phyloP scores from a whole-genome alignment of 257 asterid genomes.

The Apocynum venetum region DNA sequence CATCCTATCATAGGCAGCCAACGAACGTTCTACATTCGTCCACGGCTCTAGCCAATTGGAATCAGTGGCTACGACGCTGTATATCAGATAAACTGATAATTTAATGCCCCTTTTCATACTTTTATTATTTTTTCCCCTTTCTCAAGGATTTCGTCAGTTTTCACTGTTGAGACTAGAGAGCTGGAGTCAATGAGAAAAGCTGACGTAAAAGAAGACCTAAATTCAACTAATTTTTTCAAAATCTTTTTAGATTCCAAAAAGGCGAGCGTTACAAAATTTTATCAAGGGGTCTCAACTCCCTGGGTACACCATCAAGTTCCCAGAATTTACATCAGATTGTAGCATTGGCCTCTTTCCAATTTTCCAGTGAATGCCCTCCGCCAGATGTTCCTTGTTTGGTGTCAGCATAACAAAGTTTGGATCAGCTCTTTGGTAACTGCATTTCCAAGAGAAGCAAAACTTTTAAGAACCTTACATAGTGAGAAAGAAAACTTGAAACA shows the following conservation, averaged over 20 bases:
- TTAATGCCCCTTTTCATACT: too few species aligned
- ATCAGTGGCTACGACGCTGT: neutral
- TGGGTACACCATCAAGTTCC: constrained; percentile 71
- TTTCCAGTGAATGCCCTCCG: constrained; percentile 87
- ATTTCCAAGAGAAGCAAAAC: neutral
- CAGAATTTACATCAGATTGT: constrained; percentile 71
- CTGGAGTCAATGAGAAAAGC: neutral
- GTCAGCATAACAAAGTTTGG: constrained; percentile 93
- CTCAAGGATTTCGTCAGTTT: neutral
- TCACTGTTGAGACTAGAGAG: neutral
- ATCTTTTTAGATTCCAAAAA: neutral
- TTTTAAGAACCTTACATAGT: neutral
- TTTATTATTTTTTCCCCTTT: neutral
- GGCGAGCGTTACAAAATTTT: constrained; percentile 48
- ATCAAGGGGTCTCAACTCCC: constrained; percentile 69
- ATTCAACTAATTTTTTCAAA: neutral
- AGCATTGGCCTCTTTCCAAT: constrained; percentile 63
- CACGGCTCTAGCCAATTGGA: neutral
- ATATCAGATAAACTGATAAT: neutral
- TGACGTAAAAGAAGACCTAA: neutral
- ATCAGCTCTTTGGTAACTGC: constrained; percentile 89
- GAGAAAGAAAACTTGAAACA: neutral
- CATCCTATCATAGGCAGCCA: neutral
- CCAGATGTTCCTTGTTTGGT: constrained; percentile 90
- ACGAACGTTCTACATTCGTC: neutral